Percentiles rank a stretch among this genome's conserved stretches.
Conservation (phyloP, 768 basidiomycete species). For the Gautieria morchelliformis region DNA sequence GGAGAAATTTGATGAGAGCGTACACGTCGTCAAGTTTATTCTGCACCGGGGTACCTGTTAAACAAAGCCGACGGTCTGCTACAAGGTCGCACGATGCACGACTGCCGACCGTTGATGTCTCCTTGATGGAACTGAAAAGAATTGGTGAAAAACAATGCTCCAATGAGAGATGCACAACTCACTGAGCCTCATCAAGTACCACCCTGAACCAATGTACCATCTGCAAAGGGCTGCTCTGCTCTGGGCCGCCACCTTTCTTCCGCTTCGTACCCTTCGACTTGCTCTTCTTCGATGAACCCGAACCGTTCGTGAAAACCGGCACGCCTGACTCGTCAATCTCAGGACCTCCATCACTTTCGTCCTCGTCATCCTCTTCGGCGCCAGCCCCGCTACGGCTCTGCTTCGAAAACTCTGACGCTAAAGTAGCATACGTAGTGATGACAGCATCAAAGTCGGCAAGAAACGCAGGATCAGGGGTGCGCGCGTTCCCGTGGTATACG, state of each 20-base stretch:
- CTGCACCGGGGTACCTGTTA: slow-evolving; percentile 98
- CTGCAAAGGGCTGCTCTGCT: slow-evolving; percentile 74
- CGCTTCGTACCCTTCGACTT: slow-evolving; percentile 64
- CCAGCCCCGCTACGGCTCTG: slow-evolving; percentile 58
- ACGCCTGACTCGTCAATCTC: slow-evolving; percentile 60
- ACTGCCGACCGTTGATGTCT: slow-evolving; percentile 87
- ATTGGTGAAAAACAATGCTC: background rate
- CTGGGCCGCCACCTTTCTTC: slow-evolving; percentile 44
- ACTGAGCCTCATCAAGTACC: slow-evolving; percentile 94
- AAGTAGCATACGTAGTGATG: slow-evolving; percentile 92
- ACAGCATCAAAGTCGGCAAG: slow-evolving; percentile 94
- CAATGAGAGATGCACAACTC: slow-evolving; percentile 27
- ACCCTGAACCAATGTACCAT: slow-evolving; percentile 95
- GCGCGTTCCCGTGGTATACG: slow-evolving; percentile 89
- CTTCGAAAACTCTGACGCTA: slow-evolving; percentile 91
- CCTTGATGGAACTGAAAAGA: slow-evolving; percentile 80
- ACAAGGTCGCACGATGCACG: slow-evolving; percentile 91
- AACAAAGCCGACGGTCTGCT: slow-evolving; percentile 85
- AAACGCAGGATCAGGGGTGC: slow-evolving; percentile 77
- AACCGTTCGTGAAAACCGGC: slow-evolving; percentile 31
- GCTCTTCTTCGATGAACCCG: slow-evolving; percentile 34
- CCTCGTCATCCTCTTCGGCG: slow-evolving; percentile 53
- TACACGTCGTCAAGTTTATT: slow-evolving; percentile 98
- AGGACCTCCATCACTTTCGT: slow-evolving; percentile 41
- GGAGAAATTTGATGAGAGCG: slow-evolving; percentile 92